Percentiles rank a stretch among this genome's conserved stretches.
phyloP scores from a whole-genome alignment of 2,329 filamentous ascomycete genomes.

The Stagonosporopsis cucurbitacearum region DNA sequence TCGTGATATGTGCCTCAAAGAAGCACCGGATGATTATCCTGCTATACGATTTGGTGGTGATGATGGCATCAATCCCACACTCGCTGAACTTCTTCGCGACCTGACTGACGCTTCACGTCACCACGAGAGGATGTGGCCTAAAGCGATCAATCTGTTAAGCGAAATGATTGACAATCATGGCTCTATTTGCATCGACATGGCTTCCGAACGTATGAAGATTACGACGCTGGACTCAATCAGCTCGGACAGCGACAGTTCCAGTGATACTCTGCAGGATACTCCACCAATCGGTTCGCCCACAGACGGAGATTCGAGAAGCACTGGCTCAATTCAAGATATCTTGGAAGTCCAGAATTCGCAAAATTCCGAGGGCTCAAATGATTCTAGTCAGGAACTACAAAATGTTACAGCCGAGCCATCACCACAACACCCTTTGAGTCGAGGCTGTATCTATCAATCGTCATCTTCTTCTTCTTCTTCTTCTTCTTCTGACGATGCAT shows the following conservation, averaged over 20 bases:
- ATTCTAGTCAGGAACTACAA: not conserved
- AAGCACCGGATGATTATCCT: constrained; percentile 19
- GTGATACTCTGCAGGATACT: not conserved
- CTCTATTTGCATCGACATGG: not conserved
- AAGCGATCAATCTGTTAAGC: constrained; percentile 1
- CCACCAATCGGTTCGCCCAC: not conserved
- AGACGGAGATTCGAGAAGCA: not conserved
- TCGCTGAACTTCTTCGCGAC: constrained; percentile 13
- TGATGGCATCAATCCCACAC: not conserved
- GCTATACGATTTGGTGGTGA: not conserved
- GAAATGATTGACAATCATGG: not conserved
- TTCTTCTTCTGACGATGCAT: not conserved
- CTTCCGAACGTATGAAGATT: not conserved
- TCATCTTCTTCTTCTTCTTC: too few relatives aligned
- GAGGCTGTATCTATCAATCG: too few relatives aligned
- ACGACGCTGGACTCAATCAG: not conserved
- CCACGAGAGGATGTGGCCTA: constrained; percentile 5
- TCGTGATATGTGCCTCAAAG: constrained; percentile 8
- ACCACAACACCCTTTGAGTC: not conserved
- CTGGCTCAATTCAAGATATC: too few relatives aligned
- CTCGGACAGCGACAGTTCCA: not conserved
- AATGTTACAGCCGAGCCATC: not conserved
- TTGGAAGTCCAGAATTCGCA: not conserved
- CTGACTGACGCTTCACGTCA: not conserved
- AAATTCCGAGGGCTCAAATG: not conserved